Evolutionary conservation across 2,329 filamentous ascomycete species (phyloP).

Genomic region (Penicillium sp.): DNA sequence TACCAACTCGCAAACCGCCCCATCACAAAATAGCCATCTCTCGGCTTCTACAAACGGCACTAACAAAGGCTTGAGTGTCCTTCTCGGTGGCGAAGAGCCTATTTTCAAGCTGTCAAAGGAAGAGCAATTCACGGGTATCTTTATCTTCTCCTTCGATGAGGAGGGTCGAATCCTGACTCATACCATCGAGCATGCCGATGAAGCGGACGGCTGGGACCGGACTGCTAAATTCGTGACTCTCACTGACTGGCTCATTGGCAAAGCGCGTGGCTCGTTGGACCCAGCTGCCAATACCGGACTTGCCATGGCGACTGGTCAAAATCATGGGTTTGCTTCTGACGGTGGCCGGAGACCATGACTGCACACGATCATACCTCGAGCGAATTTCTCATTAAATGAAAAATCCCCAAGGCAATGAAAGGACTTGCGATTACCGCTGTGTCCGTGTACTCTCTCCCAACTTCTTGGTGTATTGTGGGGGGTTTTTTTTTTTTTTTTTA

Average conservation of each 20-base stretch:
- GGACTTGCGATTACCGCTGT: too few species aligned
- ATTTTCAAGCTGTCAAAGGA: slow-evolving; percentile 48
- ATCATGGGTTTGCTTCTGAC: slow-evolving; percentile 5
- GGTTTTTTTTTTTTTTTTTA: not conserved
- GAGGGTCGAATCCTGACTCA: slow-evolving; percentile 76
- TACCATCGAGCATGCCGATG: slow-evolving; percentile 87
- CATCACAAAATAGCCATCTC: slow-evolving; percentile 10
- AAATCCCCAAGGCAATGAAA: not conserved
- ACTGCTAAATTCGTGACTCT: slow-evolving; percentile 79
- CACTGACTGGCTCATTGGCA: slow-evolving; percentile 88
- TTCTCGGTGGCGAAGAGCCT: slow-evolving; percentile 47
- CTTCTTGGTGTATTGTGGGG: not conserved
- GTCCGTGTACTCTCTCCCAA: not conserved
- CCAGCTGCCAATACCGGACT: slow-evolving; percentile 23
- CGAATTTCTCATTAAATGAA: not conserved
- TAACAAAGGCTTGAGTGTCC: slow-evolving; percentile 35
- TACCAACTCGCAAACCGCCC: slow-evolving; percentile 6
- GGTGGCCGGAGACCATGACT: not conserved
- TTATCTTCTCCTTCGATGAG: slow-evolving; percentile 89
- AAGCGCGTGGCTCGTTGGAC: slow-evolving; percentile 49
- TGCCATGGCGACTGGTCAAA: slow-evolving; percentile 22
- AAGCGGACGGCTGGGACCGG: slow-evolving; percentile 71
- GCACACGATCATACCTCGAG: not conserved
- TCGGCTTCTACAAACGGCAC: slow-evolving; percentile 26
- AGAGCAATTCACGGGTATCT: slow-evolving; percentile 79